A percentile compares a stretch with the other conserved stretches of the same genome.
Conservation (phyloP, 2,329 filamentous ascomycete genomes). For the Ophiostoma novo-ulmi region DNA sequence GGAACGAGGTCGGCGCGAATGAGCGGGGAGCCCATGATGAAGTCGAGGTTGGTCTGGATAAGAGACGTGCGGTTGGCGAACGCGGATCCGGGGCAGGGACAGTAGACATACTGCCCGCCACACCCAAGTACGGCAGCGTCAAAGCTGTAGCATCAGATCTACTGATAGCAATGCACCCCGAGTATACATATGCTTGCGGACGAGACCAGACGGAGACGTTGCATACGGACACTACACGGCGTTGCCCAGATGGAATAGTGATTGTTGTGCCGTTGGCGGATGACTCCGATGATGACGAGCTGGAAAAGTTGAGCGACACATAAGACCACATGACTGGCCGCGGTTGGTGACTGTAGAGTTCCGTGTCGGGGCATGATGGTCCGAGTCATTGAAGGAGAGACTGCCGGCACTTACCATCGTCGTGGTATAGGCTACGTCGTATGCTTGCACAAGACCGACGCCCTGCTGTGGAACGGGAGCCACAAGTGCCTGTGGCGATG, state of each 20-base stretch:
- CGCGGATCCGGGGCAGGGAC: background rate
- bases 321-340: background rate
- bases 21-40: background rate
- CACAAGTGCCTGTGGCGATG: background rate
- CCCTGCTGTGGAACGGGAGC: conserved; percentile 1
- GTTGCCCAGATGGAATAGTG: background rate
- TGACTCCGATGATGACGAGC: background rate
- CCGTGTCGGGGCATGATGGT: background rate
- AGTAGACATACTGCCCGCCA: background rate
- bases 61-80: background rate
- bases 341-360: background rate
- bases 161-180: background rate
- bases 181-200: background rate
- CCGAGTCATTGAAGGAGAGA: conserved; percentile 5
- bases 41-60: background rate
- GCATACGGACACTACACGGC: background rate
- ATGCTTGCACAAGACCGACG: background rate
- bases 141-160: background rate
- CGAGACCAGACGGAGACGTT: background rate
- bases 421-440: background rate
- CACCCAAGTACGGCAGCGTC: background rate
- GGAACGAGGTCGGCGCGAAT: background rate
- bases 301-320: background rate
- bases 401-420: background rate
- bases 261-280: background rate